Base-by-base conservation (phyloP, 2,329 filamentous ascomycete species). In the Talaromyces sp. region DNA sequence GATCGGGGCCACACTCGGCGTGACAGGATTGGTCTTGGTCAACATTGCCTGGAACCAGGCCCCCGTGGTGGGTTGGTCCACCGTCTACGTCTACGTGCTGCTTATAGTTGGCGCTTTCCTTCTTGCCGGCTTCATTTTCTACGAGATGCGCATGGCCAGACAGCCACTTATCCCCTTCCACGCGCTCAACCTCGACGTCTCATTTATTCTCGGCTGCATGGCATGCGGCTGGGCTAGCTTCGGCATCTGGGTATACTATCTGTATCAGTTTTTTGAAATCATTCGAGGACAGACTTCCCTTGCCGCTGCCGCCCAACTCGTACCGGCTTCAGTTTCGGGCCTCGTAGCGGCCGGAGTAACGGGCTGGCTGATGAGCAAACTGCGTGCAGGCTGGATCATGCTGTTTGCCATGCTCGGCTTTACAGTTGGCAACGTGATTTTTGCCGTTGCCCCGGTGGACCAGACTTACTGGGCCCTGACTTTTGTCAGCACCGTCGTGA, bases 21-120 rank as follows among this genome's bases (percentile, higher is more conserved):
- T 58, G n/a, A 24, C 53, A 60, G 81, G 80, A 0, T 74, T 89
- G 26, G 76, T 87, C 0, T 75, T 89, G 19, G 79, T 89, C 72
- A 88, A 88, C 68, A 84, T 89, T 65, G 83, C 85, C 0, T 88
- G 85, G 84, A 88, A 87, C 61, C 85, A 89, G 67, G 85, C 83
- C 0, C 80, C 84, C 0, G 75, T 83, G 0, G 81, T 79, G 1
- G 84, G 85, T 1, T 89, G 86, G 86, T 65, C 73, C 1, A 75
- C 77, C 7, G 75, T 83, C 0, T 85, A 85, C 59, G 77, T 86
- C n/a, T 81, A 83, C 61, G 74, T 82, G 0, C 72, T 83, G 0
- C 74, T 90, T 0, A 80, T 88, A 41, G 62, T 87, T 2, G 85
- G 86, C 0, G 60, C 84, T 2, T 41, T 85, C 0, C 72, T 88